phyloP scores from a whole-genome alignment of 1,284 basidiomycete species.

The Trametes pubescens region DNA sequence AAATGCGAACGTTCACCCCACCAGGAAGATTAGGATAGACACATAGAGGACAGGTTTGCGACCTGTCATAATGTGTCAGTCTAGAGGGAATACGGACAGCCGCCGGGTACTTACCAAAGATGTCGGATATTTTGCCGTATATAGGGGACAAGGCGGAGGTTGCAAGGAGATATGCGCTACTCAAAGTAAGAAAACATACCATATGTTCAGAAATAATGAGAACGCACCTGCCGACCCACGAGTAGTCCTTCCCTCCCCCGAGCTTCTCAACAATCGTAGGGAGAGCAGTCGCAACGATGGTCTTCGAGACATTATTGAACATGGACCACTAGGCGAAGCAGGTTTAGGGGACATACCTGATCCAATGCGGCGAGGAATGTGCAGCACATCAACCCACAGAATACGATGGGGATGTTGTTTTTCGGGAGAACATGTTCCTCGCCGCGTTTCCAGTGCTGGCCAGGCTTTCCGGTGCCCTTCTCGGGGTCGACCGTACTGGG shows the following conservation, averaged over 20 bases:
- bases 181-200: not conserved
- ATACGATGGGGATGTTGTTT: conserved; percentile 51
- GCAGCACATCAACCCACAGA: conserved; percentile 50
- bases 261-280: conserved; percentile 79
- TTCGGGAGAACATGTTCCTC: conserved; percentile 52
- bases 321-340: not conserved
- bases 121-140: conserved; percentile 80
- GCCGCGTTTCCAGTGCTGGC: conserved; percentile 46
- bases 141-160: conserved; percentile 74
- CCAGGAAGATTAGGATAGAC: conserved; percentile 76
- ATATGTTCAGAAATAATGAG: not conserved
- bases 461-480: conserved; percentile 36
- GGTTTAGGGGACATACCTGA: conserved; percentile 40
- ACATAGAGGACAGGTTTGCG: conserved; percentile 80
- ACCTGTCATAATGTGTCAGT: conserved; percentile 46
- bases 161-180: conserved; percentile 77
- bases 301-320: conserved; percentile 48
- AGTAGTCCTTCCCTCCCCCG: conserved; percentile 73
- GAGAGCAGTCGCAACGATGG: conserved; percentile 82
- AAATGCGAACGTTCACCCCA: conserved; percentile 44
- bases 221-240: conserved; percentile 78
- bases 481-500: conserved; percentile 13
- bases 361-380: conserved; percentile 54
- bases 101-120: conserved; percentile 47
- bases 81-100: not conserved